Evolutionary conservation across 176 grass and related monocot genomes (phyloP).

Genomic region (maize (Zea mays)): Zm-B73-REFERENCE-NAM-5.0 NC_050097.1:225663001-225663500

Average conservation of each 20-base stretch:
- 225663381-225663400: conserved; percentile 67
- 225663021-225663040: conserved; percentile 73
- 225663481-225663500: conserved; percentile 64
- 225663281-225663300: conserved; percentile 63
- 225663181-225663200: conserved; percentile 62
- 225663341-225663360: conserved; percentile 65
- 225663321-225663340: conserved; percentile 75
- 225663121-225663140: too few species aligned
- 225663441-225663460: conserved; percentile 65
- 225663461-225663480: conserved; percentile 72
- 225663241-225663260: conserved; percentile 51
- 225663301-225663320: conserved; percentile 73
- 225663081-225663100: conserved; percentile 73
- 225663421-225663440: conserved; percentile 55
- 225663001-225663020: conserved; percentile 59
- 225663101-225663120: conserved; percentile 56
- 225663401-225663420: conserved; percentile 62
- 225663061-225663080: conserved; percentile 47
- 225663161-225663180: conserved; percentile 36
- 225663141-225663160: too few species aligned
- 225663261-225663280: conserved; percentile 42
- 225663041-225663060: conserved; percentile 61
- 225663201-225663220: conserved; percentile 54
- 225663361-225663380: not conserved
- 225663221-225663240: conserved; percentile 52